phyloP scores from a whole-genome alignment of 345 rosid species.

The Corymbia maculata region DNA sequence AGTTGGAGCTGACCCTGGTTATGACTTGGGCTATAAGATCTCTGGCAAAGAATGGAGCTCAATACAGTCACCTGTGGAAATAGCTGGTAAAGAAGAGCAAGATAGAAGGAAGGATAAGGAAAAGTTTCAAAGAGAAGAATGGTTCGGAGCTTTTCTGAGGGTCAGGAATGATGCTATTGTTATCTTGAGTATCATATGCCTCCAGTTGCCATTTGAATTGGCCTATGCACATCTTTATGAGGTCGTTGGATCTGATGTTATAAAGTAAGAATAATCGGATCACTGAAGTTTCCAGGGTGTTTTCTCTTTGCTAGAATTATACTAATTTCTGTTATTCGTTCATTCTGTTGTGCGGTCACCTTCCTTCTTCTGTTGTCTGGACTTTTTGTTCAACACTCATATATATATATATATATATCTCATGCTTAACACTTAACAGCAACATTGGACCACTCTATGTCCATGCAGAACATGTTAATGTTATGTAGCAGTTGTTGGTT shows the following conservation, averaged over 20 bases:
- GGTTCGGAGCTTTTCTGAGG: slow-evolving; percentile 68
- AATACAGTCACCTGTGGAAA: slow-evolving; percentile 38
- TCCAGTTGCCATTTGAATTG: slow-evolving; percentile 96
- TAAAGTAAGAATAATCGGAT: slow-evolving; percentile 44
- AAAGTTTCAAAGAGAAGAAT: slow-evolving; percentile 78
- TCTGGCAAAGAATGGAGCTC: slow-evolving; percentile 52
- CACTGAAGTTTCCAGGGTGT: neutral
- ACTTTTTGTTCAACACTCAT: neutral
- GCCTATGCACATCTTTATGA: slow-evolving; percentile 91
- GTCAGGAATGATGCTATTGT: slow-evolving; percentile 66
- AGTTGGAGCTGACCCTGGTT: slow-evolving; percentile 48
- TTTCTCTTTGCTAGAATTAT: neutral
- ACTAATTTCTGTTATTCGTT: neutral
- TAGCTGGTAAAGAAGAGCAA: slow-evolving; percentile 21
- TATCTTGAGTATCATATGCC: slow-evolving; percentile 72
- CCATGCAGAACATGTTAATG: neutral
- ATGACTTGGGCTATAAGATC: slow-evolving; percentile 17
- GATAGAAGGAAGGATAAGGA: slow-evolving; percentile 56
- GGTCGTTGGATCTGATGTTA: slow-evolving; percentile 37
- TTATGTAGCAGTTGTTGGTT: neutral
- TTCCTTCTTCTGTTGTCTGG: neutral
- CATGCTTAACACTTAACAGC: neutral
- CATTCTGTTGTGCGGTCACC: neutral
- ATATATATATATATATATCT: too few species aligned
- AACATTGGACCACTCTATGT: neutral